A percentile compares a stretch with the other conserved stretches of the same genome.
Evolutionary conservation across 1,284 basidiomycete genomes (phyloP).

Genomic region (Veloporphyrellus conicus): DNA sequence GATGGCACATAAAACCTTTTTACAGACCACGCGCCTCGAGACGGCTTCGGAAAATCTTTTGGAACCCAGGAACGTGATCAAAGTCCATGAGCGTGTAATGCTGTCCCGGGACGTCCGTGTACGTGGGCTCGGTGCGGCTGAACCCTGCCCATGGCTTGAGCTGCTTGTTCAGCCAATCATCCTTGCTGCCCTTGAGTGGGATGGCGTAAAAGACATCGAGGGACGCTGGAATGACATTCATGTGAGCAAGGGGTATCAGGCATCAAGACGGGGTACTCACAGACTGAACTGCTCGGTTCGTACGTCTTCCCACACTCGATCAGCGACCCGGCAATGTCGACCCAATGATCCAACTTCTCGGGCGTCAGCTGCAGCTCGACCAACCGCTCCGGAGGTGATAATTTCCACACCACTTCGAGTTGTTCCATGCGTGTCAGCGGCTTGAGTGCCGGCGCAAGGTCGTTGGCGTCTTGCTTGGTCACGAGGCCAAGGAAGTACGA

Average conservation of each 20-base stretch:
- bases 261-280: conserved; percentile 13
- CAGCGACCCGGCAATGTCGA: conserved; percentile 29
- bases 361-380: conserved; percentile 31
- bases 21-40: conserved; percentile 30
- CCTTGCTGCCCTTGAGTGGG: conserved; percentile 30
- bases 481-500: conserved; percentile 31
- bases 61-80: conserved; percentile 33
- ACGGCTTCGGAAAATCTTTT: conserved; percentile 30
- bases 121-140: conserved; percentile 25
- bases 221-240: conserved; percentile 7
- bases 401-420: conserved; percentile 25
- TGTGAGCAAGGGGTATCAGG: background rate
- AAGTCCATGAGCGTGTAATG: conserved; percentile 35
- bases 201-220: conserved; percentile 31
- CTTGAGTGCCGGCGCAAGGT: conserved; percentile 21
- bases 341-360: conserved; percentile 30
- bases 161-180: conserved; percentile 35
- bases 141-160: conserved; percentile 31
- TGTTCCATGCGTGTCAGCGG: conserved; percentile 25
- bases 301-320: conserved; percentile 32
- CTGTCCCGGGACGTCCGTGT: conserved; percentile 31
- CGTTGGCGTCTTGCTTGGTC: conserved; percentile 23
- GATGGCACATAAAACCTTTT: background rate
- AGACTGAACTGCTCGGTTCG: conserved; percentile 22
- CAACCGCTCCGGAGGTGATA: conserved; percentile 32